Evolutionary conservation across 192 early-diverging fungal species (phyloP), one percentile per base, ranked within the genome.

Genomic region (Entomortierella beljakovae): DNA sequence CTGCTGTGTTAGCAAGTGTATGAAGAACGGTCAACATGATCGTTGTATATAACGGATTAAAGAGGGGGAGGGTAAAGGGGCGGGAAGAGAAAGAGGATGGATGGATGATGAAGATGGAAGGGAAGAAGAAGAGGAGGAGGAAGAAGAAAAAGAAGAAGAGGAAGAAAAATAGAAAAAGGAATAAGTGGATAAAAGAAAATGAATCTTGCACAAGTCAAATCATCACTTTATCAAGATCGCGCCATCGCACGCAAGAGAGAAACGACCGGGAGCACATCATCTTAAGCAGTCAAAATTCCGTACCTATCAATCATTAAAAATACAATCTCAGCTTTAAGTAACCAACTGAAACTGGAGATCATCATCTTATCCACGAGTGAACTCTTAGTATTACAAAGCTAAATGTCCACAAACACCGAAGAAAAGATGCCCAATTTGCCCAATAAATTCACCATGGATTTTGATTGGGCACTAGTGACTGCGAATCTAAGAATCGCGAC

Each of bases 1-100:
- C 75, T 8, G 75, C 75, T 34, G 67, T 58, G 61, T 79, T 70
- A 54, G 75, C 75, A 22, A 79, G 61, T 3, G 75, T 79, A 38
- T 79, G 75, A 11, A 79, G 61, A 15, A 79, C 67, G 33, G 75
- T 79, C 62, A 79, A 42, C 75, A 79, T 79, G 13, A 31, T 54
- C 18, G 33, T 20, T 25, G 20, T 11, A 15, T 46, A n/a, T n/a
- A n/a, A n/a, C n/a, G 43, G 4, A 46, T 46, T 1, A 18, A 29
- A 18, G 34, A 31, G 48, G 34, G 31, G 37, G 23, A 11, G 10
- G 32, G 40, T n/a, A 29, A 38, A n/a, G n/a, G 23, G 57, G 28
- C 40, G 11, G 29, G 34, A 34, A 33, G 34, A 50, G 49, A 38
- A 42, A 23, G 11, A 7, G 32, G 26, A 28, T 32, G 34, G 43